Base-by-base conservation (phyloP, 805 yeast species). In the Brettanomyces naardenensis region DNA sequence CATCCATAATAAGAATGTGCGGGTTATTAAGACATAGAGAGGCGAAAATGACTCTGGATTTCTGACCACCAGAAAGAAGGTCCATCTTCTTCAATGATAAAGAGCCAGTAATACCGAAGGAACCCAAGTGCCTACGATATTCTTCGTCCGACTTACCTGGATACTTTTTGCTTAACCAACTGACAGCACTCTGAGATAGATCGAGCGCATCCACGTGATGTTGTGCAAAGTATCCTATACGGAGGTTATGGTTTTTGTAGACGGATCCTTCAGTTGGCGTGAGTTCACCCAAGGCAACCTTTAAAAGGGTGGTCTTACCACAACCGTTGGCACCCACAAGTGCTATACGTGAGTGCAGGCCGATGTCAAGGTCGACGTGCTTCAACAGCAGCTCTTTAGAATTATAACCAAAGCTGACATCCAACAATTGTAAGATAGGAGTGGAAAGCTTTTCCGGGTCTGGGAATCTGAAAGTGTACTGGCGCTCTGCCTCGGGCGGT, bases 171-270 rank as follows among this genome's bases (percentile, higher is more conserved):
- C 95, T 80, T 85, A 92, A 75, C 97, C 98, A 92, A 35, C 85
- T 80, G 7, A 92, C 96, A 0, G 98, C 97, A 40, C 85, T 82
- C 31, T 76, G 64, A 13, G 61, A 71, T 49, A 89, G 66, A 55
- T 92, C 97, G 96, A 92, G 85, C n/a, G 89, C 81, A 53, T 92
- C 98, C 48, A 92, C 95, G 54, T 92, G 98, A 59, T 92, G 97
- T 66, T 92, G 98, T 13, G 98, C 97, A 65, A 92, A 92, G 61
- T 92, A 92, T 14, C 95, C 97, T 38, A 92, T 83, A 64, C 97
- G 75, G 48, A 92, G 66, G 50, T 97, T 73, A 31, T 92, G 81
- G 54, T 92, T 89, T 46, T 76, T 75, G 18, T 86, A 73, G 17
- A 89, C 81, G 39, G 72, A 69, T 39, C 98, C 98, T n/a, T 64